Conservation (phyloP, 2,329 filamentous ascomycete genomes). For the Rugonectria rugulosa region DNA sequence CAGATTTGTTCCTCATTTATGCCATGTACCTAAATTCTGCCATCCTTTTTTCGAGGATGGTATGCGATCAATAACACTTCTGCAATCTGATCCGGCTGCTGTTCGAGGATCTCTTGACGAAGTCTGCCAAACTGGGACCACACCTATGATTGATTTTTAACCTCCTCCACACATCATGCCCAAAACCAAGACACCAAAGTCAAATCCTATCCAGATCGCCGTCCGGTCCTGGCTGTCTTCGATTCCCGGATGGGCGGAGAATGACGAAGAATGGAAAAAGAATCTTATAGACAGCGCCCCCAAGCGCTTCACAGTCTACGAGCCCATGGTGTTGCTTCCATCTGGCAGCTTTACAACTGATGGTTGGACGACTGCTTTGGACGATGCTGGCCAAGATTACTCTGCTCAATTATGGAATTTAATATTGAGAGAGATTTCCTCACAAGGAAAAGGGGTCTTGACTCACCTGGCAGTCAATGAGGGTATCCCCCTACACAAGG, state of each 20-base stretch:
- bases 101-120: too few species aligned
- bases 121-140: too few species aligned
- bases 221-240: constrained; percentile 39
- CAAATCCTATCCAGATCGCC: constrained; percentile 44
- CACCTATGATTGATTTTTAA: constrained; percentile 7
- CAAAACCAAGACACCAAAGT: constrained; percentile 31
- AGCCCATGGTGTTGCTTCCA: constrained; percentile 67
- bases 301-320: constrained; percentile 67
- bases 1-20: neutral
- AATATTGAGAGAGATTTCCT: constrained; percentile 57
- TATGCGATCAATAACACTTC: too few species aligned
- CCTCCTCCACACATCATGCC: constrained; percentile 33
- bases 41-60: too few species aligned
- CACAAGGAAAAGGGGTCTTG: constrained; percentile 48
- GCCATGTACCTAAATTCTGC: too few species aligned
- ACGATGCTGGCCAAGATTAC: constrained; percentile 30
- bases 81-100: too few species aligned
- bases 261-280: constrained; percentile 26
- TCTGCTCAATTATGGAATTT: constrained; percentile 53
- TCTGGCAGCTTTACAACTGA: constrained; percentile 61
- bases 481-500: constrained; percentile 61
- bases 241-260: constrained; percentile 6
- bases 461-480: constrained; percentile 69
- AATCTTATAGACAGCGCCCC: constrained; percentile 54
- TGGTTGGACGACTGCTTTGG: constrained; percentile 51